A percentile compares a stretch with the other conserved stretches of the same genome.
phyloP scores from a whole-genome alignment of 306 rosid species.

The Corylus heterophylla region DNA sequence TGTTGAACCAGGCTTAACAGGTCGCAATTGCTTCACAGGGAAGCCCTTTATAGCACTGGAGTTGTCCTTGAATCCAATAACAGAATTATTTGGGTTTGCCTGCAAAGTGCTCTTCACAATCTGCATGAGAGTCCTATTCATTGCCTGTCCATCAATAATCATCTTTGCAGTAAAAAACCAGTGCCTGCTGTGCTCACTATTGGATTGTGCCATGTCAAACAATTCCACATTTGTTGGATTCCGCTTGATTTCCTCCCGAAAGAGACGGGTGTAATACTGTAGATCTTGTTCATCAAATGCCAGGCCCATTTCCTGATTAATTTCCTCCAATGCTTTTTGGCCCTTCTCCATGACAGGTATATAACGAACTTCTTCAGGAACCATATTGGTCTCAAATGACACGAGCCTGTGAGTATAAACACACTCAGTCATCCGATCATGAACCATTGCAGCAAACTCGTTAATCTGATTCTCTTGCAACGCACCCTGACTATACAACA shows the following conservation, averaged over 20 bases:
- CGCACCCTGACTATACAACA: constrained; percentile 48
- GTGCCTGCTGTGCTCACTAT: constrained; percentile 90
- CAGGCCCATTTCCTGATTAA: constrained; percentile 77
- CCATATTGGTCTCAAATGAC: constrained; percentile 62
- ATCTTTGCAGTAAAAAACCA: constrained; percentile 92
- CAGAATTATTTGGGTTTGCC: constrained; percentile 81
- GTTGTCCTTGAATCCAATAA: constrained; percentile 90
- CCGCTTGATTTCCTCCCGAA: constrained; percentile 72
- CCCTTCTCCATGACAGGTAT: constrained; percentile 85
- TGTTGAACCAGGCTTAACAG: constrained; percentile 66
- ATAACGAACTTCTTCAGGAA: constrained; percentile 62
- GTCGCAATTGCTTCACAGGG: constrained; percentile 65
- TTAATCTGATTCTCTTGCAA: constrained; percentile 54
- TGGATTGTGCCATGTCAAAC: constrained; percentile 93
- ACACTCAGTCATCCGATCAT: constrained; percentile 93
- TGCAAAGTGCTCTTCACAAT: constrained; percentile 86
- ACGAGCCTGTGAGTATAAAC: constrained; percentile 59
- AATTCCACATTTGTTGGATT: constrained; percentile 84
- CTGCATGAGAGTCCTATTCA: constrained; percentile 82
- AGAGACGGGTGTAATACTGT: constrained; percentile 74
- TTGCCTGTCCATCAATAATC: constrained; percentile 63
- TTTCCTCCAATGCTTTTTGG: constrained; percentile 77
- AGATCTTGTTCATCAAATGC: constrained; percentile 95
- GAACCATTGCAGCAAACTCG: constrained; percentile 74
- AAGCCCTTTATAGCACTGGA: constrained; percentile 91